A percentile compares a stretch with the other conserved stretches of the same genome.
phyloP scores from a whole-genome alignment of 2,329 filamentous ascomycete genomes.

The Escovopsis sp. region DNA sequence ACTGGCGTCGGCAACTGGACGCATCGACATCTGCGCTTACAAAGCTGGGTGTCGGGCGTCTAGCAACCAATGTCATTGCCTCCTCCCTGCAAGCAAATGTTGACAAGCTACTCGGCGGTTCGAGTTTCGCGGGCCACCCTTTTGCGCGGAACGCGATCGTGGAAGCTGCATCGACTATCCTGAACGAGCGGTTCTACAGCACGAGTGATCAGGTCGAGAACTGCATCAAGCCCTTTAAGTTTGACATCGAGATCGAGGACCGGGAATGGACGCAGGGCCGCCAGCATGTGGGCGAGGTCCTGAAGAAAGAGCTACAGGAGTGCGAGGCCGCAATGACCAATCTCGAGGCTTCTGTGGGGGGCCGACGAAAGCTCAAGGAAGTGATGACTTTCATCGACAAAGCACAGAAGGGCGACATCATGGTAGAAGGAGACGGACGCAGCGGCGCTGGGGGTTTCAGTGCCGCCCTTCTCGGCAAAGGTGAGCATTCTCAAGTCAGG shows the following conservation, averaged over 20 bases:
- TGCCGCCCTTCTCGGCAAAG: constrained; percentile 66
- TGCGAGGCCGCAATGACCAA: constrained; percentile 65
- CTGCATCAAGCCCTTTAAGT: constrained; percentile 98
- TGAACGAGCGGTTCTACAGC: constrained; percentile 91
- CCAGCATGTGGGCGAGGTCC: constrained; percentile 62
- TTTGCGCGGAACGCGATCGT: constrained; percentile 88
- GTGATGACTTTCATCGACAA: constrained; percentile 86
- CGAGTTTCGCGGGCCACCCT: constrained; percentile 78
- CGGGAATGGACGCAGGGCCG: constrained; percentile 76
- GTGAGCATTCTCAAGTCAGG: constrained; percentile 30
- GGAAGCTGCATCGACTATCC: constrained; percentile 75
- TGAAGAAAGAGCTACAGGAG: constrained; percentile 78
- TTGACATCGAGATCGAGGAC: constrained; percentile 88
- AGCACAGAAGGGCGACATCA: constrained; percentile 69
- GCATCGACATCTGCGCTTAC: constrained; percentile 81
- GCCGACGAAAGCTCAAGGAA: constrained; percentile 72
- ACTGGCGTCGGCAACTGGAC: constrained; percentile 91
- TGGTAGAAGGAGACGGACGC: constrained; percentile 67
- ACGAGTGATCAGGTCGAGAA: constrained; percentile 97
- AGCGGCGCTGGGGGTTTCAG: constrained; percentile 91
- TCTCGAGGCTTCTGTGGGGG: constrained; percentile 65
- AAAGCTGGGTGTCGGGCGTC: constrained; percentile 80
- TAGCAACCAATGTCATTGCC: constrained; percentile 85
- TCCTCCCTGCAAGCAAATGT: constrained; percentile 76
- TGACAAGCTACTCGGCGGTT: constrained; percentile 61